Conservation (phyloP, 176 grass and related monocot genomes). For the Bromus sterilis region DNA sequence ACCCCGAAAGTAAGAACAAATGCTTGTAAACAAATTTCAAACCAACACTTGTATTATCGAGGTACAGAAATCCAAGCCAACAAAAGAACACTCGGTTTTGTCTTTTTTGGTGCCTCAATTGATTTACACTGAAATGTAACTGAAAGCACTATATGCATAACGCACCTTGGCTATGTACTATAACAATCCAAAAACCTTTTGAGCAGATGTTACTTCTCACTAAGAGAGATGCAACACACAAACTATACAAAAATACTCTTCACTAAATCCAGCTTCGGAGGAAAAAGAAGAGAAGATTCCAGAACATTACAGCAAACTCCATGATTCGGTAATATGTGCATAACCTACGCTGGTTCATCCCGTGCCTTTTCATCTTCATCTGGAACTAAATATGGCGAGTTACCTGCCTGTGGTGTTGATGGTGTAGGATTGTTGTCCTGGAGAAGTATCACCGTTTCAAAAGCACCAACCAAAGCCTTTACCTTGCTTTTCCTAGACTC, state of each 20-base stretch:
- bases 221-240: neutral
- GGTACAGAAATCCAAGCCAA: slow-evolving; percentile 7
- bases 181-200: slow-evolving; percentile 11
- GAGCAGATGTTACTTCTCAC: neutral
- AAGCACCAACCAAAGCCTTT: slow-evolving; percentile 90
- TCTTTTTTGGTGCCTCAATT: neutral
- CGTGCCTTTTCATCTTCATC: neutral
- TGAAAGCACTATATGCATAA: neutral
- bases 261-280: neutral
- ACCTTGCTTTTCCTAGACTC: slow-evolving; percentile 96
- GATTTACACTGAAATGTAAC: slow-evolving; percentile 9
- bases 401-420: slow-evolving; percentile 29
- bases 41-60: neutral
- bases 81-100: slow-evolving; percentile 20
- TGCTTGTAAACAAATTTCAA: neutral
- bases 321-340: neutral
- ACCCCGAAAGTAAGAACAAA: neutral
- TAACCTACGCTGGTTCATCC: slow-evolving; percentile 16
- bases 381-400: slow-evolving; percentile 24
- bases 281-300: neutral
- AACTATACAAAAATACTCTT: slow-evolving; percentile 19
- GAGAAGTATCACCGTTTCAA: slow-evolving; percentile 94
- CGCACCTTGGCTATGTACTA: slow-evolving; percentile 8
- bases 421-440: slow-evolving; percentile 68
- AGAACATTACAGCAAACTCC: slow-evolving; percentile 1